These are phyloP conservation scores for Aspergillus felis DNA, from an alignment of 2,329 filamentous ascomycete species.

Conservation along the genomic window DNA sequence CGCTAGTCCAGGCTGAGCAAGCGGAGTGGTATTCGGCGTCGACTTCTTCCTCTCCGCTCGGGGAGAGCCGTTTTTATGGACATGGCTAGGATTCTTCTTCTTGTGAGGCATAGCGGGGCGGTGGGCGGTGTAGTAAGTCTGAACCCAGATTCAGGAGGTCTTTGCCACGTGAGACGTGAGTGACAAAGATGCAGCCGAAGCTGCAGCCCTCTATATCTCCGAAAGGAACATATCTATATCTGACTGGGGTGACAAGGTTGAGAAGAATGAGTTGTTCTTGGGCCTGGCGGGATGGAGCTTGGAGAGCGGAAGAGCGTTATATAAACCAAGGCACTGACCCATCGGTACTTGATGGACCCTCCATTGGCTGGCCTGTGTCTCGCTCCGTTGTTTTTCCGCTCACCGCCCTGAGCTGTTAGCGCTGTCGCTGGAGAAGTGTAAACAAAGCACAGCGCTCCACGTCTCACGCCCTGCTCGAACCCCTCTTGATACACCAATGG, in stretches of 20 bases:
- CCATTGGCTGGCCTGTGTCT: background rate
- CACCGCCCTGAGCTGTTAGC: slow-evolving; percentile 15
- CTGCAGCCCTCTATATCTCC: slow-evolving; percentile 39
- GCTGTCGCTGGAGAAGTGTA: slow-evolving; percentile 18
- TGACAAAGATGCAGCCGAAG: slow-evolving; percentile 42
- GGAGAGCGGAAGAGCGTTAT: slow-evolving; percentile 17
- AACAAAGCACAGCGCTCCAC: slow-evolving; percentile 33
- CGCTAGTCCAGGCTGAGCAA: slow-evolving; percentile 31
- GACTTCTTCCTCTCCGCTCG: slow-evolving; percentile 34
- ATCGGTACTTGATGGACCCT: background rate
- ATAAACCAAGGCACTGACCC: slow-evolving; percentile 3
- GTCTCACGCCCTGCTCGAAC: slow-evolving; percentile 13
- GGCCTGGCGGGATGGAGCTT: background rate
- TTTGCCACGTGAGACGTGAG: slow-evolving; percentile 22
- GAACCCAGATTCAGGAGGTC: slow-evolving; percentile 24
- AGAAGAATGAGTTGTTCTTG: background rate
- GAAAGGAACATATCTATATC: slow-evolving; percentile 23
- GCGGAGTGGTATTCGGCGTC: slow-evolving; percentile 27
- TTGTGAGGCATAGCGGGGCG: slow-evolving; percentile 44
- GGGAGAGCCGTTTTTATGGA: slow-evolving; percentile 29
- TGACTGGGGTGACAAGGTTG: background rate
- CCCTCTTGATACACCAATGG: slow-evolving; percentile 13
- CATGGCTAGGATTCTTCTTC: slow-evolving; percentile 38
- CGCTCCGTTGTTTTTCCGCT: slow-evolving; percentile 21
- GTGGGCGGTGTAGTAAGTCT: slow-evolving; percentile 28